Conservation (phyloP, 2,329 filamentous ascomycete species). For the Cercospora janseana region DNA sequence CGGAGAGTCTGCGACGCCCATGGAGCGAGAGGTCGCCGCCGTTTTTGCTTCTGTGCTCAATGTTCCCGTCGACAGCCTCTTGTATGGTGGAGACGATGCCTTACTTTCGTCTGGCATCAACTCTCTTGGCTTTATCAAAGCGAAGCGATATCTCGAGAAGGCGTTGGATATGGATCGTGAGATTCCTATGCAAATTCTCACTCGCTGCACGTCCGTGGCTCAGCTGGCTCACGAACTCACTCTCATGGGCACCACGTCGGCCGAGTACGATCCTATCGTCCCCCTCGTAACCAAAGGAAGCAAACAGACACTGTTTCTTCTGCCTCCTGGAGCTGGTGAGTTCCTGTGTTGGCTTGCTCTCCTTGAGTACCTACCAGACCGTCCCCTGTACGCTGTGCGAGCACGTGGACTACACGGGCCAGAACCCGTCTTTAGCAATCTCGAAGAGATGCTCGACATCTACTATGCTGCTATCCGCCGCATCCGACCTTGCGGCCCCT, state of each 20-base stretch:
- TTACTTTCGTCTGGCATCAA: constrained; percentile 22
- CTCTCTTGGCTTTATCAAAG: constrained; percentile 23
- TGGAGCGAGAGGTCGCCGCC: constrained; percentile 21
- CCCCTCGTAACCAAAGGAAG: constrained; percentile 31
- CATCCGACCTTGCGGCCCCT: constrained; percentile 51
- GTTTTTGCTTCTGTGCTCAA: constrained; percentile 18
- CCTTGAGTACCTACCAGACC: constrained; percentile 40
- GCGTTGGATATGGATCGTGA: constrained; percentile 23
- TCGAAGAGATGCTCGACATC: constrained; percentile 43
- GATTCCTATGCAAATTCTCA: constrained; percentile 19
- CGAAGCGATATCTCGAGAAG: constrained; percentile 24
- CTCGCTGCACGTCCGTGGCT: constrained; percentile 18
- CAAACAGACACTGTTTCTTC: constrained; percentile 38
- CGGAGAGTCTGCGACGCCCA: constrained; percentile 10
- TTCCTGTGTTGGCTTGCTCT: constrained; percentile 43
- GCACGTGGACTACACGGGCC: constrained; percentile 45
- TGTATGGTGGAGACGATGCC: constrained; percentile 15
- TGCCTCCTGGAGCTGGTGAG: constrained; percentile 43
- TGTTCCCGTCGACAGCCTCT: constrained; percentile 11
- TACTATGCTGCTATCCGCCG: constrained; percentile 45
- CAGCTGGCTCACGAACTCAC: constrained; percentile 23
- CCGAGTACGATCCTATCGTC: constrained; percentile 36
- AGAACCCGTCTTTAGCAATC: constrained; percentile 41
- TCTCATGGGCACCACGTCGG: constrained; percentile 19
- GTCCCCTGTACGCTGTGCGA: constrained; percentile 51